Evolutionary conservation across 305 asterid species (phyloP).

Genomic region (Fraxinus angustifolia): DNA sequence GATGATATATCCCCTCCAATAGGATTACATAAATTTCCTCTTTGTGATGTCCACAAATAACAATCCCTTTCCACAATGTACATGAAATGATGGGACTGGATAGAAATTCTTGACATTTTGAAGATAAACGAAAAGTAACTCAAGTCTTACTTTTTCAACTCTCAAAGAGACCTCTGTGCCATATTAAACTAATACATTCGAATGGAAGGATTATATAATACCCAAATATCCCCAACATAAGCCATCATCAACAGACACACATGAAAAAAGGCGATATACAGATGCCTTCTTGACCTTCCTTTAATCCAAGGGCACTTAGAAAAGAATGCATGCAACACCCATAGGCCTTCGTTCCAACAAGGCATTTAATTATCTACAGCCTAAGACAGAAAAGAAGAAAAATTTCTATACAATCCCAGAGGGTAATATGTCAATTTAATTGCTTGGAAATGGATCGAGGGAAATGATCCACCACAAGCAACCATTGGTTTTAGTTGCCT

Average conservation of each 20-base stretch:
- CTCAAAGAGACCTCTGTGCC: neutral
- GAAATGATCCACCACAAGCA: conserved; percentile 2
- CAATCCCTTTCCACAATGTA: neutral
- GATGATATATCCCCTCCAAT: neutral
- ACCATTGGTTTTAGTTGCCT: neutral
- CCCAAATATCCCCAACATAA: neutral
- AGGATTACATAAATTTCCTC: neutral
- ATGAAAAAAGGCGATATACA: neutral
- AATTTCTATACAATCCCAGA: neutral
- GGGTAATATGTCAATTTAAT: neutral
- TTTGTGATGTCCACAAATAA: neutral
- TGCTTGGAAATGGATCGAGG: neutral
- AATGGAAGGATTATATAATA: neutral
- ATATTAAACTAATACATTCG: neutral
- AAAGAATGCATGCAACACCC: neutral
- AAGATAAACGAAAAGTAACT: neutral
- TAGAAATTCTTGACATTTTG: neutral
- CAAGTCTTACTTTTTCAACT: neutral
- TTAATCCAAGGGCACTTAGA: neutral
- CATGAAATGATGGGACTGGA: neutral
- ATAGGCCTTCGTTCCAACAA: neutral
- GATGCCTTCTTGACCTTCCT: conserved; percentile 2
- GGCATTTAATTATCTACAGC: neutral
- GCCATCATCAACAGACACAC: neutral
- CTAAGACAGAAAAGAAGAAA: neutral